A percentile compares a stretch with the other conserved stretches of the same genome.
Evolutionary conservation across 139 green algal species (phyloP).

Genomic region (Pleodorina starrii): DNA sequence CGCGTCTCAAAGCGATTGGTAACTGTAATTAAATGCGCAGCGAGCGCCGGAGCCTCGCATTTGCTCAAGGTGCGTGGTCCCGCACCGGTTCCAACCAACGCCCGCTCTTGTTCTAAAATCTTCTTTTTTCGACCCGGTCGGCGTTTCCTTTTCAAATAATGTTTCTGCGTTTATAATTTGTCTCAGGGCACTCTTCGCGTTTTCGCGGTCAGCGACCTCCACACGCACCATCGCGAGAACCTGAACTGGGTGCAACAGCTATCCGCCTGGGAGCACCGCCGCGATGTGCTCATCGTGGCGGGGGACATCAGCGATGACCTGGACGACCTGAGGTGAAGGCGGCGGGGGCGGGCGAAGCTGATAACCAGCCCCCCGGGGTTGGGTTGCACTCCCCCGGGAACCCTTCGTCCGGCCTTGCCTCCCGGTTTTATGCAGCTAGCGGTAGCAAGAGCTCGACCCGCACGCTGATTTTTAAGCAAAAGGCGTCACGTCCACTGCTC

Average conservation of each 20-base stretch:
- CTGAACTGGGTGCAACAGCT: conserved; percentile 68
- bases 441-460: no score
- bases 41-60: background rate
- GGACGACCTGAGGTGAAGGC: background rate
- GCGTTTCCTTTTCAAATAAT: background rate
- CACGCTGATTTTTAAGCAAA: no score
- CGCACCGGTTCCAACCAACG: background rate
- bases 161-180: background rate
- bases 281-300: conserved; percentile 79
- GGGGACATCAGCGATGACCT: conserved; percentile 84
- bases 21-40: background rate
- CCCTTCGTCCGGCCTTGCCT: no score
- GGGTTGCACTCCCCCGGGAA: no score
- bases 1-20: background rate
- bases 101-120: no score
- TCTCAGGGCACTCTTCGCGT: conserved; percentile 52
- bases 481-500: no score
- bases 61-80: background rate
- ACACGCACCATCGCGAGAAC: conserved; percentile 84
- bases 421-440: no score
- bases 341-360: no score
- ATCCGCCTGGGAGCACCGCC: background rate
- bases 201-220: conserved; percentile 80
- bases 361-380: background rate
- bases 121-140: no score